These are phyloP conservation scores for Auricularia heimuer DNA, from an alignment of 768 basidiomycete genomes.

Conservation along the genomic window DNA sequence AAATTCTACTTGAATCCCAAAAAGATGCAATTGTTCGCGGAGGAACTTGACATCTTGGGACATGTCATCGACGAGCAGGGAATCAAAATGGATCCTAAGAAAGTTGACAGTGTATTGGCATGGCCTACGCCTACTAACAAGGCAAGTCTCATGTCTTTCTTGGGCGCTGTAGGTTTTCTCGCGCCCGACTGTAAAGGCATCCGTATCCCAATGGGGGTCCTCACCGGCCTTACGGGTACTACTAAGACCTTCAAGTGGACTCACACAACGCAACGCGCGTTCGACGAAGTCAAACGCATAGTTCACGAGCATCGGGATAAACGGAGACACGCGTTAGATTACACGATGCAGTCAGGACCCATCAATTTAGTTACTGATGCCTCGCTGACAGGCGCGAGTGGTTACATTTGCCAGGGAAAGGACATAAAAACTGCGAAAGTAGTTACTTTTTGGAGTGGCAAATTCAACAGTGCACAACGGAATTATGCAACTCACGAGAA, in stretches of 20 bases:
- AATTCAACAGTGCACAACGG: too few species aligned
- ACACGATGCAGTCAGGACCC: too few species aligned
- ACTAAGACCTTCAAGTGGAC: constrained; percentile 6
- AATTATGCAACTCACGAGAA: too few species aligned
- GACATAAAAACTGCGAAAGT: too few species aligned
- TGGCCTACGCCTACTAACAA: constrained; percentile 15
- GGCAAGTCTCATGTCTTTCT: constrained; percentile 9
- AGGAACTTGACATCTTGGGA: constrained; percentile 14
- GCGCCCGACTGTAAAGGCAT: constrained; percentile 13
- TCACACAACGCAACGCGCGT: constrained; percentile 12
- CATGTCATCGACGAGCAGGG: constrained; percentile 14
- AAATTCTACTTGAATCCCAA: constrained; percentile 26
- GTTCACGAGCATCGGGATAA: too few species aligned
- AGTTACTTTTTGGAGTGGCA: too few species aligned
- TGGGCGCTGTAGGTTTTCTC: constrained; percentile 13
- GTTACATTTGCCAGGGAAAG: too few species aligned
- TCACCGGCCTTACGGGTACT: too few species aligned
- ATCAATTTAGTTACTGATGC: too few species aligned
- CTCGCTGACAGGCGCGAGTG: too few species aligned
- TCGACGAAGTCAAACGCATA: constrained; percentile 13
- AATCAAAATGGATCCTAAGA: constrained; percentile 16
- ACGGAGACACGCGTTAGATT: too few species aligned
- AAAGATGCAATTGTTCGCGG: constrained; percentile 28
- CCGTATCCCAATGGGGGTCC: too few species aligned
- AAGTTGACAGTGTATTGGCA: constrained; percentile 13